Evolutionary conservation across 768 basidiomycete species (phyloP).

Genomic region (Xanthoconium purpureum): DNA sequence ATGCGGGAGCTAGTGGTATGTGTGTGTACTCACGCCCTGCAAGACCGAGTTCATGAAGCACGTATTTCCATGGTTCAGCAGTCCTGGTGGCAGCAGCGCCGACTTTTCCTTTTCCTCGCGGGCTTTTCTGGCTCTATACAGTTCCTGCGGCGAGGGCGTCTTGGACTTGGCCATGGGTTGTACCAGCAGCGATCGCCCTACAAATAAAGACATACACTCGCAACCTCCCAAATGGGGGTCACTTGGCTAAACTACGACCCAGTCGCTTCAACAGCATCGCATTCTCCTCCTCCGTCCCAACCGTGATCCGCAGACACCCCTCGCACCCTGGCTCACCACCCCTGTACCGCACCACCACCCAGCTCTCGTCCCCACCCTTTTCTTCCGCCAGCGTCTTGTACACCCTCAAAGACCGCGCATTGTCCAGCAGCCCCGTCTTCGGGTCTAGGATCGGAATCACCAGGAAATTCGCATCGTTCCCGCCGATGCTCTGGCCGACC

Average conservation of each 20-base stretch:
- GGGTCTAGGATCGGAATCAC: constrained; percentile 69
- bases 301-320: constrained; percentile 85
- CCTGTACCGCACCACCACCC: constrained; percentile 88
- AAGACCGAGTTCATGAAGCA: constrained; percentile 97
- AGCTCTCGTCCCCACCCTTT: constrained; percentile 73
- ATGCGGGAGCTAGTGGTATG: neutral
- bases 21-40: constrained; percentile 59
- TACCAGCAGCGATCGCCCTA: neutral
- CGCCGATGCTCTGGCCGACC: constrained; percentile 70
- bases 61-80: constrained; percentile 82
- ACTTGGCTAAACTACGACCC: constrained; percentile 36
- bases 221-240: constrained; percentile 6
- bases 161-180: constrained; percentile 49
- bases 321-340: constrained; percentile 83
- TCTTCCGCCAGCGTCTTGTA: constrained; percentile 85
- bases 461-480: constrained; percentile 88
- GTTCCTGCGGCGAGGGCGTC: constrained; percentile 58
- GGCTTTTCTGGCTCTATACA: constrained; percentile 54
- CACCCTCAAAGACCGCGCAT: constrained; percentile 53
- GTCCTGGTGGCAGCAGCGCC: constrained; percentile 67
- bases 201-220: neutral
- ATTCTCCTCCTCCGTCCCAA: constrained; percentile 85
- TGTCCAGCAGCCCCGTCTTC: constrained; percentile 46
- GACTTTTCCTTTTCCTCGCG: constrained; percentile 61
- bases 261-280: constrained; percentile 53